Percentiles rank a stretch among this genome's conserved stretches.
Evolutionary conservation across 2,329 filamentous ascomycete species (phyloP).

Genomic region (Orbilia javanica): DNA sequence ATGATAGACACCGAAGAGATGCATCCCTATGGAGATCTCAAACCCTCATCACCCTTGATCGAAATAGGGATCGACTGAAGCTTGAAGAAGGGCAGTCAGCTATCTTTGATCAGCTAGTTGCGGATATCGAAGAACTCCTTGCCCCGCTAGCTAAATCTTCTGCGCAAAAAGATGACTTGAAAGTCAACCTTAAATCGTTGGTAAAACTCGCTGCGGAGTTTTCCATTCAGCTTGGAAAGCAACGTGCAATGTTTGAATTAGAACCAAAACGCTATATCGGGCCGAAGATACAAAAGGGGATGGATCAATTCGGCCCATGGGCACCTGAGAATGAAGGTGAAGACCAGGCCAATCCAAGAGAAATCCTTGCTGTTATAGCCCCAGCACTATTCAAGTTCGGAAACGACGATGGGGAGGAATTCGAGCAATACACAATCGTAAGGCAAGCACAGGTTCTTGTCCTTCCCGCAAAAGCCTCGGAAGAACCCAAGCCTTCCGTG

Average conservation of each 20-base stretch:
- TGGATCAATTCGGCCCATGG: conserved; percentile 45
- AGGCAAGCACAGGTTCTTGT: conserved; percentile 37
- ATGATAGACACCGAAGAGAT: conserved; percentile 42
- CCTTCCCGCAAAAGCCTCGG: conserved; percentile 21
- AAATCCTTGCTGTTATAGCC: conserved; percentile 43
- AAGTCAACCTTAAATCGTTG: conserved; percentile 24
- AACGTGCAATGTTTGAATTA: conserved; percentile 56
- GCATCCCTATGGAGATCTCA: conserved; percentile 57
- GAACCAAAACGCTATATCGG: conserved; percentile 50
- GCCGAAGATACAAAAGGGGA: conserved; percentile 16
- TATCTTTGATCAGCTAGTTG: conserved; percentile 18
- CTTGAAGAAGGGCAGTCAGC: conserved; percentile 21
- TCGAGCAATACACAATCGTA: conserved; percentile 39
- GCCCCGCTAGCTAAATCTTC: conserved; percentile 26
- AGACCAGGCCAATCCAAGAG: conserved; percentile 24
- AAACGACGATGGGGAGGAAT: conserved; percentile 56
- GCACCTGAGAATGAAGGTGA: conserved; percentile 34
- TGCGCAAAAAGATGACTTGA: conserved; percentile 22
- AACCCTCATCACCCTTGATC: conserved; percentile 37
- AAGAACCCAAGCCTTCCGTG: not conserved
- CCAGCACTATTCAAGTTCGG: conserved; percentile 56
- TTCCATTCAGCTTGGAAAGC: conserved; percentile 43
- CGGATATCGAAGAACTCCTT: conserved; percentile 44
- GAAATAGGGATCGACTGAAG: conserved; percentile 38
- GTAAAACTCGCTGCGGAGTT: conserved; percentile 40